Conservation (phyloP, 2,329 filamentous ascomycete species). For the Clarireedia paspali region DNA sequence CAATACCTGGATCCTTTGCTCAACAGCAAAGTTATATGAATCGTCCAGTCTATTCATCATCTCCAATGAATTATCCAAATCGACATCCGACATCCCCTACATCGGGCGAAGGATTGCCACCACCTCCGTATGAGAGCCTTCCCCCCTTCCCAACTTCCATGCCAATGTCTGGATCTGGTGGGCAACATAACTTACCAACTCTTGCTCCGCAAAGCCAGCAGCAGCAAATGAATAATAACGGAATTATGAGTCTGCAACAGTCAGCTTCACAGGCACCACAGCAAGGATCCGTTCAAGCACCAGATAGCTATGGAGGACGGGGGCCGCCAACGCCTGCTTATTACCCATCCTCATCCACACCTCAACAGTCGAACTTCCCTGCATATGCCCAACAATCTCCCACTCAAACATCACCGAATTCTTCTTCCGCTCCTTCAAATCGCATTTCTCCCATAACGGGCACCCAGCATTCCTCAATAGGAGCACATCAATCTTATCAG, state of each 20-base stretch:
- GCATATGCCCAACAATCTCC: conserved; percentile 44
- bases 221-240: conserved; percentile 35
- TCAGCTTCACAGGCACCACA: conserved; percentile 40
- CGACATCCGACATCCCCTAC: conserved; percentile 53
- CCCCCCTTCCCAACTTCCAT: conserved; percentile 55
- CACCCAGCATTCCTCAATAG: conserved; percentile 38
- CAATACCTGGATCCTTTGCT: conserved; percentile 26
- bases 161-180: conserved; percentile 44
- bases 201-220: conserved; percentile 28
- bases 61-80: conserved; percentile 43
- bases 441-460: conserved; percentile 34
- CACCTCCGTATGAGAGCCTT: conserved; percentile 59
- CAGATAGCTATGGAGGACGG: conserved; percentile 48
- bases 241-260: conserved; percentile 42
- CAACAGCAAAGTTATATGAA: conserved; percentile 33
- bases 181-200: conserved; percentile 32
- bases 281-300: conserved; percentile 47
- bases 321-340: conserved; percentile 50
- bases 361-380: conserved; percentile 40
- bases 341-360: conserved; percentile 45
- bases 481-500: conserved; percentile 46
- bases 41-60: conserved; percentile 50
- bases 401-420: conserved; percentile 36
- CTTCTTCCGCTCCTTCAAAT: conserved; percentile 32
- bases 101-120: conserved; percentile 53